Base-by-base conservation (phyloP, 2,329 filamentous ascomycete genomes). In the Curvularia eragrostidis region DNA sequence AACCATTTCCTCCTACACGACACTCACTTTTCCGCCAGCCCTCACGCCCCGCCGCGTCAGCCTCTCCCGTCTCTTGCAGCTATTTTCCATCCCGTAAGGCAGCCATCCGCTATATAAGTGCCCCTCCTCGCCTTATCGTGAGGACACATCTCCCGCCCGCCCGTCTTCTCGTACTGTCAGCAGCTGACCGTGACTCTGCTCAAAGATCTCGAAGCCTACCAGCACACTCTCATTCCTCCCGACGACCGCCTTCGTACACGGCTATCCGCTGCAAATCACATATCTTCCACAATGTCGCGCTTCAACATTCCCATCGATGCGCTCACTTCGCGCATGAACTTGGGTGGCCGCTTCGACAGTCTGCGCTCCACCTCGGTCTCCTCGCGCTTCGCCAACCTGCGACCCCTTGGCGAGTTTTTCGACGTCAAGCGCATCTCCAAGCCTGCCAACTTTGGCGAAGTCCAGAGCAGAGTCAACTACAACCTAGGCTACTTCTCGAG, bases 401-500 rank as follows among this genome's bases (percentile, higher is more conserved):
- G 89, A 60, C 94, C 95, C 61, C 79, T 98, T 69, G 88, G 89
- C 77, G 95, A 99, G 80, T 99, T 99, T 81, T 85, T 97, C 78
- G 93, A 98, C 80, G 79, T 98, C 81, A 97, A 97, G 87, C 92
- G 93, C 68, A 73, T 99, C 55, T 96, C 92, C 66, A 99, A 98
- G 83, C 95, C 95, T 26, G 87, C 86, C 75, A 96, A 96, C 82
- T 97, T 98, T 72, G 83, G 82, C 66, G 93, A 97, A 79, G 87
- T 92, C 64, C 94, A 98, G 80, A 93, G 89, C 69, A 88, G 94
- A 66, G 89, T 97, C 81, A 96, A 96, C 84, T 97, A 97, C 88
- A 99, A 99, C 80, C 82, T 99, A 66, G 88, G 90, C 77, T 90
- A 98, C 83, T 99, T 96, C 84, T 96, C 93, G 62, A 97, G 92